phyloP scores from a whole-genome alignment of 345 rosid genomes.

The Eucalyptus curtisii region DNA sequence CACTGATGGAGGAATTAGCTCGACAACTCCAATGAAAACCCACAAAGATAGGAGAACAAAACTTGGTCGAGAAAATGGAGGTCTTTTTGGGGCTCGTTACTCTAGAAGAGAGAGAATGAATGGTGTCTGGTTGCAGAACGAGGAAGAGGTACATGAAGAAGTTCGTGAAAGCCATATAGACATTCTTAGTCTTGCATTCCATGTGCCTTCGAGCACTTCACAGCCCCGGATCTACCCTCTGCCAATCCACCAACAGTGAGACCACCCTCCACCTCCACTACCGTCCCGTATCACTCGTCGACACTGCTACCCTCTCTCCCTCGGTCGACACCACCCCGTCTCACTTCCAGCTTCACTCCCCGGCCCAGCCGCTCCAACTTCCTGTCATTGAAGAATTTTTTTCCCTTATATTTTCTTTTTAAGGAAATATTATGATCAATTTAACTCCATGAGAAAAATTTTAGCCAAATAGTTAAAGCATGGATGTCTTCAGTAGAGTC shows the following conservation, averaged over 20 bases:
- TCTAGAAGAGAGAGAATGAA: neutral
- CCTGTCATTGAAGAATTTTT: neutral
- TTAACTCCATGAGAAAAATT: neutral
- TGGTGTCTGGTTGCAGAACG: neutral
- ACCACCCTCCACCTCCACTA: neutral
- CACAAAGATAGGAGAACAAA: neutral
- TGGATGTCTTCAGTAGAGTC: neutral
- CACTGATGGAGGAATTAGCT: neutral
- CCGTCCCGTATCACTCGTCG: neutral
- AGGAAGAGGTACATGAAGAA: neutral
- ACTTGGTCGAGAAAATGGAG: neutral
- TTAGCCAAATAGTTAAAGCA: neutral
- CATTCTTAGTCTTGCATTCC: neutral
- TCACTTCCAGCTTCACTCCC: neutral
- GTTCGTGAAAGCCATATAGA: neutral
- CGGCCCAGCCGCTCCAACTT: neutral
- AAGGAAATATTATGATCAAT: neutral
- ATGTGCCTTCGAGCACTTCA: neutral
- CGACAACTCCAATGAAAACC: neutral
- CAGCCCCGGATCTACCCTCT: conserved; percentile 52
- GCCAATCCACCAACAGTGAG: conserved; percentile 41
- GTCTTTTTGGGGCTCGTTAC: neutral
- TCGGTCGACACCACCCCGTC: neutral
- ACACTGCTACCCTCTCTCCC: neutral
- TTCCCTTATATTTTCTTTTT: neutral